These are phyloP conservation scores for Lantana camara DNA, from an alignment of 257 asterid species.

Conservation along the genomic window DNA sequence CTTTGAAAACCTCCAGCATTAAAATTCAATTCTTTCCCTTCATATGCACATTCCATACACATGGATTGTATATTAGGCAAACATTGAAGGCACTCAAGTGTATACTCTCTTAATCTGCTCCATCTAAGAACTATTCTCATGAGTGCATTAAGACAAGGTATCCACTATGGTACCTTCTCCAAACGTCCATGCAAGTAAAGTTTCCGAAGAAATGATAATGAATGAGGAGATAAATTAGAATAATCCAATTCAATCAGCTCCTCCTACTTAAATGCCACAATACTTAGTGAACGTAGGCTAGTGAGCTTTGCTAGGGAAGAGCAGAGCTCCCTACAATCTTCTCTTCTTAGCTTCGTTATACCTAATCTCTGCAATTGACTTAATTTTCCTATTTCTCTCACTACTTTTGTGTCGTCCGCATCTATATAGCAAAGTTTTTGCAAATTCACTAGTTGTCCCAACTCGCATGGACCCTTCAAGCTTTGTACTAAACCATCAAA, in stretches of 20 bases:
- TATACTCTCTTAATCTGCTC: slow-evolving; percentile 4
- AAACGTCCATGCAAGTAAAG: neutral
- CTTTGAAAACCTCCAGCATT: slow-evolving; percentile 15
- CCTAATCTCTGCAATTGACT: too few species aligned
- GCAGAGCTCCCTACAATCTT: too few species aligned
- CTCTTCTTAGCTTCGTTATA: too few species aligned
- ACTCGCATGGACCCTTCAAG: neutral
- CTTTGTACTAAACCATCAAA: neutral
- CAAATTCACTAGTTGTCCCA: slow-evolving; percentile 8
- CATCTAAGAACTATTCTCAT: neutral
- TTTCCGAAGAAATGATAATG: neutral
- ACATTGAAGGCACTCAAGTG: slow-evolving; percentile 10
- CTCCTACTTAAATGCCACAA: neutral
- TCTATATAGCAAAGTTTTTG: neutral
- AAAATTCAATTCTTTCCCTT: slow-evolving; percentile 24
- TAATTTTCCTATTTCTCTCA: too few species aligned
- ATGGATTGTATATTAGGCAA: slow-evolving; percentile 14
- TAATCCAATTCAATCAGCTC: slow-evolving; percentile 17
- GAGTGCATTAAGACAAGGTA: slow-evolving; percentile 13
- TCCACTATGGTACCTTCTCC: slow-evolving; percentile 28
- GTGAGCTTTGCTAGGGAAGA: slow-evolving; percentile 27
- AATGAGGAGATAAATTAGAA: neutral
- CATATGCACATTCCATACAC: neutral
- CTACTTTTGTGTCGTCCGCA: too few species aligned
- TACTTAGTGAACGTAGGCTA: neutral